Evolutionary conservation across 208 protist species (phyloP).

Genomic region (Spironucleus salmonicida): DNA sequence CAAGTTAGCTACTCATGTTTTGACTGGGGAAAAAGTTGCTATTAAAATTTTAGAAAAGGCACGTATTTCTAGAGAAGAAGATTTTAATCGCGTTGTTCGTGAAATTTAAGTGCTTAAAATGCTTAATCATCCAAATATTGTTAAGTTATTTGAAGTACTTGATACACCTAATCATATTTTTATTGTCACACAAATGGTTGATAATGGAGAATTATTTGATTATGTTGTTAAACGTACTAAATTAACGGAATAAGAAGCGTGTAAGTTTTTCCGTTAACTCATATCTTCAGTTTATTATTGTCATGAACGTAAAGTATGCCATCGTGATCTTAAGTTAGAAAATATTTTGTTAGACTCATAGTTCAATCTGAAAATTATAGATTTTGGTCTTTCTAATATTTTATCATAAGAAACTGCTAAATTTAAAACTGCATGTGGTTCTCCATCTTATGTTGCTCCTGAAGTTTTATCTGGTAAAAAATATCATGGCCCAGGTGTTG

Average conservation of each 20-base stretch:
- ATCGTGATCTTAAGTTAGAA: neutral
- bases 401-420: constrained; percentile 62
- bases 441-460: constrained; percentile 70
- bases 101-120: constrained; percentile 58
- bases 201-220: constrained; percentile 56
- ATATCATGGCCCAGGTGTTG: constrained; percentile 67
- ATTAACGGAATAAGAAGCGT: constrained; percentile 51
- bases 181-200: constrained; percentile 54
- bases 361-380: constrained; percentile 57
- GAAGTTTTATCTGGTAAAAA: constrained; percentile 65
- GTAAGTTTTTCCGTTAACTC: constrained; percentile 52
- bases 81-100: constrained; percentile 39
- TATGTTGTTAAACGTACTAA: constrained; percentile 51
- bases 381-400: constrained; percentile 74
- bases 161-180: constrained; percentile 44
- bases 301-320: constrained; percentile 38
- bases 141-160: constrained; percentile 56
- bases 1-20: constrained; percentile 50
- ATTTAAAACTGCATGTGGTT: constrained; percentile 65
- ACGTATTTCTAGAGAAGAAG: constrained; percentile 41
- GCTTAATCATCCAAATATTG: constrained; percentile 54
- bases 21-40: constrained; percentile 51
- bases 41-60: constrained; percentile 58
- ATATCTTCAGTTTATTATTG: constrained; percentile 54
- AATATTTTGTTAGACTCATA: neutral